Conservation (phyloP, 2,329 filamentous ascomycete genomes). For the Ascochyta clinopodiicola region DNA sequence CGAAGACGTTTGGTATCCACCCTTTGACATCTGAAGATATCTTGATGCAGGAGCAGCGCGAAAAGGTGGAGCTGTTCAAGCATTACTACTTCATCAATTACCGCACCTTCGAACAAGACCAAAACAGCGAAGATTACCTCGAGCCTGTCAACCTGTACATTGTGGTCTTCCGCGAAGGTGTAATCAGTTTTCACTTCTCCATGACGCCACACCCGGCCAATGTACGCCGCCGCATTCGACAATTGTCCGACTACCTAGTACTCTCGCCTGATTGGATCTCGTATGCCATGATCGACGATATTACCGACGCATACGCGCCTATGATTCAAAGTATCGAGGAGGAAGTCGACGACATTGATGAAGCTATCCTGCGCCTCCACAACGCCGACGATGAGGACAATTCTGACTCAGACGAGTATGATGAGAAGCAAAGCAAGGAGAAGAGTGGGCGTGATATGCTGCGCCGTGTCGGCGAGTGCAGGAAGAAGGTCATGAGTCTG, state of each 20-base stretch:
- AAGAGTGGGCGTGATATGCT: slow-evolving; percentile 79
- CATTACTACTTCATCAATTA: slow-evolving; percentile 99
- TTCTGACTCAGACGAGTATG: slow-evolving; percentile 38
- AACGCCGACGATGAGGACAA: slow-evolving; percentile 59
- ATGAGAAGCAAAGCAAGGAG: slow-evolving; percentile 47
- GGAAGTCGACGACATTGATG: slow-evolving; percentile 96
- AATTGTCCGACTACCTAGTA: slow-evolving; percentile 91
- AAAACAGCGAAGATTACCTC: slow-evolving; percentile 84
- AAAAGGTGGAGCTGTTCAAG: slow-evolving; percentile 96
- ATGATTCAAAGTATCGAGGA: slow-evolving; percentile 92
- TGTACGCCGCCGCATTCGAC: slow-evolving; percentile 89
- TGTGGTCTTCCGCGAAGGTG: slow-evolving; percentile 93
- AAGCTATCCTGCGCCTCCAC: slow-evolving; percentile 84
- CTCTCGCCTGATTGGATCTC: slow-evolving; percentile 97
- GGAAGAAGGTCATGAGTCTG: slow-evolving; percentile 96
- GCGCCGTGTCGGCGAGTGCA: slow-evolving; percentile 86
- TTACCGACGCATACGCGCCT: slow-evolving; percentile 94
- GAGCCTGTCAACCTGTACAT: slow-evolving; percentile 98
- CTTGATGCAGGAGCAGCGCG: slow-evolving; percentile 93
- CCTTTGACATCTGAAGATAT: slow-evolving; percentile 96
- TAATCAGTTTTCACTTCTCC: slow-evolving; percentile 97
- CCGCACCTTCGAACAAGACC: slow-evolving; percentile 94
- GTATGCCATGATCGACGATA: slow-evolving; percentile 97
- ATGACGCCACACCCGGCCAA: slow-evolving; percentile 95
- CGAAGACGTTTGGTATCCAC: slow-evolving; percentile 94